A percentile compares a stretch with the other conserved stretches of the same genome.
Evolutionary conservation across 768 basidiomycete species (phyloP).

Genomic region (Rhizopogon sp.): DNA sequence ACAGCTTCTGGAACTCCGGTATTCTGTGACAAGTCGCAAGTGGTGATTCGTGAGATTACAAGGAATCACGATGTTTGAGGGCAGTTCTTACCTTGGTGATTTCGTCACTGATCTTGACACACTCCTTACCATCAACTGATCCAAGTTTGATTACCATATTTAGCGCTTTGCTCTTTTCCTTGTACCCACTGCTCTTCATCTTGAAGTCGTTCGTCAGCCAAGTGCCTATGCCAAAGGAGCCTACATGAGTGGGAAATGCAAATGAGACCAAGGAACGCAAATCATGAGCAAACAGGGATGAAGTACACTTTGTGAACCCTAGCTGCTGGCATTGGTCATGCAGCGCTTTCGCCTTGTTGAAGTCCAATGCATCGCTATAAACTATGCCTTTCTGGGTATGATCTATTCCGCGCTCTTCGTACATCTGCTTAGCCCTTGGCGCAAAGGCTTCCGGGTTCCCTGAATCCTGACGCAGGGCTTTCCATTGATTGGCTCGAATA

Average conservation of each 20-base stretch:
- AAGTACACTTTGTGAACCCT: conserved; percentile 53
- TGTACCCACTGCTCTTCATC: conserved; percentile 35
- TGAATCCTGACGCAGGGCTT: conserved; percentile 86
- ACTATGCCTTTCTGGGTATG: conserved; percentile 62
- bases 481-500: conserved; percentile 67
- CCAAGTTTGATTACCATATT: conserved; percentile 96
- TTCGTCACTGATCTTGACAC: conserved; percentile 95
- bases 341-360: conserved; percentile 66
- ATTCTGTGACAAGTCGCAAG: conserved; percentile 36
- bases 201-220: conserved; percentile 86
- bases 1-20: conserved; percentile 57
- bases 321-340: conserved; percentile 69
- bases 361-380: conserved; percentile 73
- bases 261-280: conserved; percentile 1
- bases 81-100: conserved; percentile 56
- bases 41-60: neutral
- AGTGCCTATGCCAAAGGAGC: conserved; percentile 92
- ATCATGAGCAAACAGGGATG: neutral
- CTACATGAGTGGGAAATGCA: conserved; percentile 32
- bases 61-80: neutral
- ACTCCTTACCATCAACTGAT: conserved; percentile 65
- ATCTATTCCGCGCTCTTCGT: conserved; percentile 66
- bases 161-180: conserved; percentile 70
- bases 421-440: conserved; percentile 65
- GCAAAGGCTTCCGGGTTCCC: conserved; percentile 87